Conservation (phyloP, 2,329 filamentous ascomycete genomes). For the Colletotrichum brevisporum region DNA sequence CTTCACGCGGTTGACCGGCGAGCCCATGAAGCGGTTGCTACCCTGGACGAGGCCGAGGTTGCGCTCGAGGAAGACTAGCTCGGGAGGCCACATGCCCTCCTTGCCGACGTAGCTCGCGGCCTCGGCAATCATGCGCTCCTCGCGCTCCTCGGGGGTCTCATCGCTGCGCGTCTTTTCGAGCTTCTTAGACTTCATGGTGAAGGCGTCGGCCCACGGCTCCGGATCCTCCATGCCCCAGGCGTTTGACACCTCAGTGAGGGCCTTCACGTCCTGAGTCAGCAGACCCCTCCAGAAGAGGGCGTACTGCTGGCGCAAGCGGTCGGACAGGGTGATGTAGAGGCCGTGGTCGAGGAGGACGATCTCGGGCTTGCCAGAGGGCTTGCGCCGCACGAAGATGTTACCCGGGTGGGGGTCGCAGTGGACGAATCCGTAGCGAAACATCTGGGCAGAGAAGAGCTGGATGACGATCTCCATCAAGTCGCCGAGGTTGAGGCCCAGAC, state of each 20-base stretch:
- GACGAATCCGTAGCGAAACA: constrained; percentile 79
- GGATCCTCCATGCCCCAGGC: constrained; percentile 76
- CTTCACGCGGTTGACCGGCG: constrained; percentile 80
- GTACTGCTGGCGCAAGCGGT: constrained; percentile 71
- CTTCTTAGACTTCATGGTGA: constrained; percentile 74
- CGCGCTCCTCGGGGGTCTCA: constrained; percentile 70
- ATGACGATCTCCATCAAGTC: not conserved
- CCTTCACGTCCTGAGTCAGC: constrained; percentile 75
- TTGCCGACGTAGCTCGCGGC: constrained; percentile 71
- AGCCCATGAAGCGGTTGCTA: constrained; percentile 81
- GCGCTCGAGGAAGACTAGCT: constrained; percentile 81
- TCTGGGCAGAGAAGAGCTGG: constrained; percentile 72
- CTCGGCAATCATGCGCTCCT: constrained; percentile 73
- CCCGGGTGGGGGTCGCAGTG: constrained; percentile 78
- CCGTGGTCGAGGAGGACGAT: constrained; percentile 80
- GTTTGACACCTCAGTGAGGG: constrained; percentile 68
- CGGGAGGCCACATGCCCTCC: constrained; percentile 78
- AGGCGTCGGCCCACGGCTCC: constrained; percentile 76
- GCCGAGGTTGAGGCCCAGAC: constrained; percentile 72
- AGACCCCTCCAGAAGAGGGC: constrained; percentile 75
- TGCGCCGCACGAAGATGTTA: constrained; percentile 77
- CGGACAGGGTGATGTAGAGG: constrained; percentile 76
- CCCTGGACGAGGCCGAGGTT: constrained; percentile 82
- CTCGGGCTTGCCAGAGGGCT: constrained; percentile 62
- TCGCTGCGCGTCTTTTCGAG: constrained; percentile 64